Conservation (phyloP, 345 rosid species). For the Eucalyptus erythrocorys region DNA sequence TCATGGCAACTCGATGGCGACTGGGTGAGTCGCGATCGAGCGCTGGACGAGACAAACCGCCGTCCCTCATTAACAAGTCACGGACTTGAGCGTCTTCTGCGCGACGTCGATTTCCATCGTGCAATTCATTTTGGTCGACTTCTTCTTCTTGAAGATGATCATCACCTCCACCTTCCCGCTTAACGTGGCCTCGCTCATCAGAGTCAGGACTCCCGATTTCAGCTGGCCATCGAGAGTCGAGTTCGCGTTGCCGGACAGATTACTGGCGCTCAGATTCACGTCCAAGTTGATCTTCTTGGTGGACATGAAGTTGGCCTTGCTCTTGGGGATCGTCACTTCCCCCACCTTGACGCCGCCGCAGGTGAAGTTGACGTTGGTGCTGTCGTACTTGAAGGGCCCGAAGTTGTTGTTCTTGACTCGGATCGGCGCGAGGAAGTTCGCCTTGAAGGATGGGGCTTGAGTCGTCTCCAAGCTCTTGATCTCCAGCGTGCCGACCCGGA, state of each 20-base stretch:
- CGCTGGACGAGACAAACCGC: not conserved
- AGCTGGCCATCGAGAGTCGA: not conserved
- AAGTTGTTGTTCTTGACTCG: constrained; percentile 6
- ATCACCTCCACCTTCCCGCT: constrained; percentile 1
- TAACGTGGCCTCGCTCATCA: not conserved
- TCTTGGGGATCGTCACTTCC: not conserved
- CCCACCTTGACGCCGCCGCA: not conserved
- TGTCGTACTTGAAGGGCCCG: constrained; percentile 5
- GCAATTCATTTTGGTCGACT: constrained; percentile 3
- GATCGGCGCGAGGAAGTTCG: not conserved
- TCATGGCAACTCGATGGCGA: not conserved
- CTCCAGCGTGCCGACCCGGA: not conserved
- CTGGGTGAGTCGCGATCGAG: not conserved
- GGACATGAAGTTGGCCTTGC: constrained; percentile 1
- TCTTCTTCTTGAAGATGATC: constrained; percentile 7
- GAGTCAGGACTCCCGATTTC: not conserved
- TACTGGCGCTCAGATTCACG: not conserved
- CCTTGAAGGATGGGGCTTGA: not conserved
- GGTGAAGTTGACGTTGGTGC: not conserved
- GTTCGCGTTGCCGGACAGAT: not conserved
- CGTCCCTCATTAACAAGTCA: not conserved
- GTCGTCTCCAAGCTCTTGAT: not conserved
- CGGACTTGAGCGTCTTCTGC: not conserved
- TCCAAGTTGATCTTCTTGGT: constrained; percentile 1
- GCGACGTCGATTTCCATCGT: not conserved